Evolutionary conservation across 768 basidiomycete genomes (phyloP), one percentile per base, ranked within the genome.

Genomic region (Mycena albidolilacea): DNA sequence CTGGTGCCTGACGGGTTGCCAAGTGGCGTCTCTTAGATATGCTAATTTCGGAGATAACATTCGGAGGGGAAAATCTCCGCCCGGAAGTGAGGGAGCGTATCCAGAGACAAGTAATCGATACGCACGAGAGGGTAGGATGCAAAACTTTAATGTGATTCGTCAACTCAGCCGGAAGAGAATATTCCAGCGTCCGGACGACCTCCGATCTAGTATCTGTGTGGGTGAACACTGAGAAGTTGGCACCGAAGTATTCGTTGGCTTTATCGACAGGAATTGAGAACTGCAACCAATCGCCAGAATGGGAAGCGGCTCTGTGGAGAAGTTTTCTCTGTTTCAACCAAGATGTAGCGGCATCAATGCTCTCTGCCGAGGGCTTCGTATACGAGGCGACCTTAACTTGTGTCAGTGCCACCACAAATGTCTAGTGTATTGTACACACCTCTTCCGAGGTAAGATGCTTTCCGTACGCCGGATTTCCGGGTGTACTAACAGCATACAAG

Each of bases 401-500:
- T 46, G 44, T 63, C 62, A 63, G 62, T 17, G 62, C 62, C 23
- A 63, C 21, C 62, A 48, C 43, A 63, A 41, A 23, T 46, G 48
- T 46, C 15, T 48, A 46, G 44, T 14, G 44, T 37, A 63, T 23
- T 46, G 62, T 63, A 63, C 72, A 46, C 37, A 83, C 82, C 78
- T 82, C 78, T 39, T 76, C 78, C 69, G 79, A 80, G 60, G 69
- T 78, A 44, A 84, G 74, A 58, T 82, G 78, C 58, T 82, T 70
- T 10, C 80, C 76, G 70, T 81, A 82, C 52, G 66, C 64, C 23
- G 67, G 55, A 62, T 77, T 82, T 7, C 70, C 71, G 11, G 83
- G 83, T 7, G 77, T 78, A 59, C 80, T 81, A 63, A 82, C 81
- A 57, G 78, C 80, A 59, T 79, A 77, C 5, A 84, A 72, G 12